phyloP scores from a whole-genome alignment of 768 basidiomycete genomes.

The Mycena sanguinolenta region DNA sequence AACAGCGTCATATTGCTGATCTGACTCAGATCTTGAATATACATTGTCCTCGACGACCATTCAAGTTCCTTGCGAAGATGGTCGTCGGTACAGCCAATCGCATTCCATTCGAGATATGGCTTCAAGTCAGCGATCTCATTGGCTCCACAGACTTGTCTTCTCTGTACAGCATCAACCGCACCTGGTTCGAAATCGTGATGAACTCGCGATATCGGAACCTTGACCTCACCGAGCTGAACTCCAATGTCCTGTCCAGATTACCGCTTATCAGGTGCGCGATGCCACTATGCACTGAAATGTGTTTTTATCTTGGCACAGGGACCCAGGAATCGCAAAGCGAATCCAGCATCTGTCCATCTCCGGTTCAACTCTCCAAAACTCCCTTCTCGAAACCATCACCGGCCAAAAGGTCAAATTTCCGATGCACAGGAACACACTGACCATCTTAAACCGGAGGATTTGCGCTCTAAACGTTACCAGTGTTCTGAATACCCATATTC shows the following conservation, averaged over 20 bases:
- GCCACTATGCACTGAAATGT: background rate
- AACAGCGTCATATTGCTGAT: too few relatives aligned
- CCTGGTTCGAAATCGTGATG: slow-evolving; percentile 34
- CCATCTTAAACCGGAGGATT: slow-evolving; percentile 18
- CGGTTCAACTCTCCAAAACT: slow-evolving; percentile 12
- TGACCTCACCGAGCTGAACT: slow-evolving; percentile 15
- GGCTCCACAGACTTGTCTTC: background rate
- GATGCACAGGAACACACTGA: slow-evolving; percentile 18
- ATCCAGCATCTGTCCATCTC: slow-evolving; percentile 20
- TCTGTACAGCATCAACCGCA: slow-evolving; percentile 33
- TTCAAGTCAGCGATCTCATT: slow-evolving; percentile 28
- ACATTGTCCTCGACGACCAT: background rate
- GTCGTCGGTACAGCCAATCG: slow-evolving; percentile 13
- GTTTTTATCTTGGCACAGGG: slow-evolving; percentile 13
- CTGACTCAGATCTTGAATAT: too few relatives aligned
- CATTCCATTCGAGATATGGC: slow-evolving; percentile 37
- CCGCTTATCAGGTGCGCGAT: slow-evolving; percentile 14
- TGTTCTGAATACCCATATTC: slow-evolving; percentile 10
- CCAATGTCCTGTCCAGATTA: slow-evolving; percentile 11
- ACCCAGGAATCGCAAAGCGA: slow-evolving; percentile 24
- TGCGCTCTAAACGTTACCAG: background rate
- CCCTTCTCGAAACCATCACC: slow-evolving; percentile 10
- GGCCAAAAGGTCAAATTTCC: slow-evolving; percentile 17
- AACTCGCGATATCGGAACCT: slow-evolving; percentile 31
- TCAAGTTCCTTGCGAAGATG: background rate